Evolutionary conservation across 2,329 filamentous ascomycete species (phyloP).

Genomic region (Fusarium virguliforme): DNA sequence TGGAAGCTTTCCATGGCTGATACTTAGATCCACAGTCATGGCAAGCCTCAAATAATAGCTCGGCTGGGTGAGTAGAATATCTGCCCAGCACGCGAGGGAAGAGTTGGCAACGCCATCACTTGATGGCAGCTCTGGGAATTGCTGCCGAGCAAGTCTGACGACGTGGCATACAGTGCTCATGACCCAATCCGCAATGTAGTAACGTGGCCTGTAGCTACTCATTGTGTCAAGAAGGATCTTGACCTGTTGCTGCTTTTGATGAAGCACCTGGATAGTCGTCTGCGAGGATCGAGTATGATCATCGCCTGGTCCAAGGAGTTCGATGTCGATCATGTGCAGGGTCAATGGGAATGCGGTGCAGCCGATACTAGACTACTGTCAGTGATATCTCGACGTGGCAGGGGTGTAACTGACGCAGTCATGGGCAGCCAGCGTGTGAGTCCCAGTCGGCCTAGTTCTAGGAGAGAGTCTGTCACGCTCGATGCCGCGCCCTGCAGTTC

Average conservation of each 20-base stretch:
- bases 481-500: conserved; percentile 47
- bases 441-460: conserved; percentile 39
- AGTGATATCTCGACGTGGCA: neutral
- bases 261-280: neutral
- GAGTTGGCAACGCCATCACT: neutral
- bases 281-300: neutral
- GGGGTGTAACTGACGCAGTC: conserved; percentile 41
- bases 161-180: conserved; percentile 44
- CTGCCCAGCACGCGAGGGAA: conserved; percentile 29
- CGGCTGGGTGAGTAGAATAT: conserved; percentile 41
- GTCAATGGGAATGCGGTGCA: conserved; percentile 46
- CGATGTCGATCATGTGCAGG: conserved; percentile 46
- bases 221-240: conserved; percentile 44
- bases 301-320: conserved; percentile 37
- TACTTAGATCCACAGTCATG: conserved; percentile 48
- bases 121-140: neutral
- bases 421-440: conserved; percentile 47
- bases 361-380: conserved; percentile 30
- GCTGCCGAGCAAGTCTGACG: conserved; percentile 38
- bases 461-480: conserved; percentile 42
- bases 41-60: conserved; percentile 43
- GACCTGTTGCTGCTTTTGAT: conserved; percentile 43
- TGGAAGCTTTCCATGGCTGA: conserved; percentile 46
- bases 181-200: conserved; percentile 50
- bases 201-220: conserved; percentile 43